Evolutionary conservation across 805 yeast species (phyloP), one percentile per base, ranked within the genome.

Genomic region (Sugiyamaella smithiae): DNA sequence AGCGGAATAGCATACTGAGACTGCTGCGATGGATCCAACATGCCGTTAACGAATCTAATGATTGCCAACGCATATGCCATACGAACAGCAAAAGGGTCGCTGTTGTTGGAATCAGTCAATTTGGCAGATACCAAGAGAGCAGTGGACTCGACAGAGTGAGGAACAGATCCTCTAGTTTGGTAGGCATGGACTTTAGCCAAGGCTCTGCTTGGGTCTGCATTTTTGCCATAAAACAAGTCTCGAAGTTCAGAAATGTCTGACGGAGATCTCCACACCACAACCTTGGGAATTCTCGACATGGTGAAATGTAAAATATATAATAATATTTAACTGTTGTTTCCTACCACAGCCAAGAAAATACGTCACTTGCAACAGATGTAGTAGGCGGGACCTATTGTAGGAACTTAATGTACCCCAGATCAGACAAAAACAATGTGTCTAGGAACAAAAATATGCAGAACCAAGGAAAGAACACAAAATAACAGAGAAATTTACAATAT

Each of bases 1-100:
- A 93, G 68, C 4, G 97, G 90, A 12, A 85, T 77, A 0, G 96
- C 97, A 61, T 69, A 83, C 38, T 74, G 77, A 1, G 89, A 78
- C 57, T 82, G 86, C 65, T 93, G 99, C 43, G 76, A 76, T 0
- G 95, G 93, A 64, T 93, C 99, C 31, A 93, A 66, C 2, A 88
- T 65, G 1, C 97, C 98, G 65, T 93, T 93, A 22, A 93, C 97
- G 67, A 91, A 88, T 50, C 95, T 71, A 23, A 88, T 82, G 9
- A 90, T 59, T 0, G 88, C 79, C 86, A 85, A 82, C 0, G 89
- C 69, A 61, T 85, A 86, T 4, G 82, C 71, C 53, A 81, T 58
- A 52, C 80, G 74, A 1, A 79, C 58, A 0, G 70, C 53, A 42
- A 62, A 62, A 14, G 67, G 56, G 43, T 75, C 77, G 6, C 40